A percentile compares a stretch with the other conserved stretches of the same genome.
Conservation (phyloP, 805 yeast genomes). For the Blastobotrys mokoenaii region DNA sequence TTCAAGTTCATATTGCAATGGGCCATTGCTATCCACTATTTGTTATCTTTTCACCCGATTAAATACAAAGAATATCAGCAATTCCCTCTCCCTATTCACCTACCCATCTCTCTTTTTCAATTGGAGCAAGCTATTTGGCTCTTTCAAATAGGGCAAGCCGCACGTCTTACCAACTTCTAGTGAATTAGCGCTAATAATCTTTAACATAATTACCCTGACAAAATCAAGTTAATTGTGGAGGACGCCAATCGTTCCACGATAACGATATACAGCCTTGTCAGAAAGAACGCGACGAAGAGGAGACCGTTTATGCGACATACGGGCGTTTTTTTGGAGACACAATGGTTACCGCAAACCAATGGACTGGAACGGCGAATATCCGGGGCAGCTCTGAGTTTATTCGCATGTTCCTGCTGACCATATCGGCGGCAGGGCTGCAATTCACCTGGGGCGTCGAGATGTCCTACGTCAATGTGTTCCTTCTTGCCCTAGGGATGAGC, state of each 20-base stretch:
- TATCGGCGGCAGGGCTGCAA: conserved; percentile 49
- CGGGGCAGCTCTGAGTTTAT: conserved; percentile 7
- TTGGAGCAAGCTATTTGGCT: too few relatives aligned
- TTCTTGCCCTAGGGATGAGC: conserved; percentile 50
- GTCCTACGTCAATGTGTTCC: conserved; percentile 53
- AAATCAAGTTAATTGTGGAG: background rate
- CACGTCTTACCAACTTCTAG: too few relatives aligned
- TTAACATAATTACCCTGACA: too few relatives aligned
- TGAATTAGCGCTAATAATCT: too few relatives aligned
- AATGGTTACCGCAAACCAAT: background rate
- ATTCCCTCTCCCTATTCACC: too few relatives aligned
- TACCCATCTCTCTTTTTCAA: too few relatives aligned
- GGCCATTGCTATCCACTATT: too few relatives aligned
- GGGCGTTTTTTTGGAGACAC: background rate
- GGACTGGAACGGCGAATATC: background rate
- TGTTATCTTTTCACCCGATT: too few relatives aligned
- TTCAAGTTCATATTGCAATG: too few relatives aligned
- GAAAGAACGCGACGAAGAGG: background rate
- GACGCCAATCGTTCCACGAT: background rate
- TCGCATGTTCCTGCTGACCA: conserved; percentile 20
- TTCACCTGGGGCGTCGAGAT: conserved; percentile 64
- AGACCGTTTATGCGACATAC: background rate
- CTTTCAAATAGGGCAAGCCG: too few relatives aligned
- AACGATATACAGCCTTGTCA: background rate
- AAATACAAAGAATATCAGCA: too few relatives aligned